These are phyloP conservation scores for Geotrichum ghanense DNA, from an alignment of 805 yeast genomes.

Conservation along the genomic window DNA sequence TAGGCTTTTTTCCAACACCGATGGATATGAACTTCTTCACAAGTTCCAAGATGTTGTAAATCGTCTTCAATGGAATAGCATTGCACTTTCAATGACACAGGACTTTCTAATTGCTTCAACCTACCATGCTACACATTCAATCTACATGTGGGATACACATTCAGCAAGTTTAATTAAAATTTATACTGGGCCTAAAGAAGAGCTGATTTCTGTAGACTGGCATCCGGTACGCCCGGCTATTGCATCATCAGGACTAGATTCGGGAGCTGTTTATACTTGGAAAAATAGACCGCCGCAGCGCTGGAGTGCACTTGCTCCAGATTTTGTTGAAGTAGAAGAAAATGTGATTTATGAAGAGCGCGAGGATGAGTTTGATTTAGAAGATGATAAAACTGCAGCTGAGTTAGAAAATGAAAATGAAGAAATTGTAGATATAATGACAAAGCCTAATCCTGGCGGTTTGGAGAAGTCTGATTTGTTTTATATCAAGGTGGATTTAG, in stretches of 20 bases:
- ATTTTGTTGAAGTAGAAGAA: conserved; percentile 88
- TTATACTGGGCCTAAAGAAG: conserved; percentile 84
- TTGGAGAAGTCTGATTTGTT: conserved; percentile 40
- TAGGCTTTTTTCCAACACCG: conserved; percentile 22
- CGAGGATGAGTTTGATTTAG: conserved; percentile 86
- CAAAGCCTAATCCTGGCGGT: no score
- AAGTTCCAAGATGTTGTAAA: conserved; percentile 86
- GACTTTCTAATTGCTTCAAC: conserved; percentile 88
- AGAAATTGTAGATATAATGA: conserved; percentile 49
- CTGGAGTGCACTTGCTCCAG: conserved; percentile 96
- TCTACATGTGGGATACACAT: conserved; percentile 86
- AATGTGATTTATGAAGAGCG: conserved; percentile 77
- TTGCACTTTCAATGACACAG: conserved; percentile 57
- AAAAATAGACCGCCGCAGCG: conserved; percentile 71
- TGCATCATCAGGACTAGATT: conserved; percentile 74
- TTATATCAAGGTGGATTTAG: neutral
- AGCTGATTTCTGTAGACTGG: conserved; percentile 80
- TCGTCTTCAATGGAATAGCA: conserved; percentile 77
- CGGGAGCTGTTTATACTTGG: conserved; percentile 79
- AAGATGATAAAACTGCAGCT: conserved; percentile 31
- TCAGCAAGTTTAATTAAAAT: conserved; percentile 84
- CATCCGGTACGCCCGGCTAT: conserved; percentile 62
- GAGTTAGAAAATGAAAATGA: conserved; percentile 57
- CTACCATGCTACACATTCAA: conserved; percentile 76
- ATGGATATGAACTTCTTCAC: conserved; percentile 49